Conservation (phyloP, 768 basidiomycete genomes). For the Hericium erinaceus region DNA sequence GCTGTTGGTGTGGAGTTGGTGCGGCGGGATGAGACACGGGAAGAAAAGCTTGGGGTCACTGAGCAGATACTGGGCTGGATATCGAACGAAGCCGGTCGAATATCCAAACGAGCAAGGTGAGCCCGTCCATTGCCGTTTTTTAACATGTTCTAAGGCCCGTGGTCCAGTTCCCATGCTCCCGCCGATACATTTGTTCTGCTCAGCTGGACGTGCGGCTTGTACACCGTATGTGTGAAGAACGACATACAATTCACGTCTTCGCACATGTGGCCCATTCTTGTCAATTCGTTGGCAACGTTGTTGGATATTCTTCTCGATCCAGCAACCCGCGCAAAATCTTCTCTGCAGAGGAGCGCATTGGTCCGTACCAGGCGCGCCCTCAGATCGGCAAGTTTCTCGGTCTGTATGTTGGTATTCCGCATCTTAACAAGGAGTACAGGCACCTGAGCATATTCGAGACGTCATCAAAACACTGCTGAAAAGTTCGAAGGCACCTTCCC, state of each 20-base stretch:
- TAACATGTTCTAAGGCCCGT: background rate
- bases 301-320: conserved; percentile 50
- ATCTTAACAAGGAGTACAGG: conserved; percentile 14
- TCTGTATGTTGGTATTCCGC: background rate
- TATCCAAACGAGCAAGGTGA: conserved; percentile 52
- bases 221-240: conserved; percentile 37
- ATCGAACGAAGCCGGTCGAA: conserved; percentile 50
- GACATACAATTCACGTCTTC: conserved; percentile 38
- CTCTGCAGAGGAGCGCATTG: conserved; percentile 52
- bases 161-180: conserved; percentile 31
- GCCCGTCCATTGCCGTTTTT: conserved; percentile 16
- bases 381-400: conserved; percentile 38
- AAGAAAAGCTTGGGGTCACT: conserved; percentile 46
- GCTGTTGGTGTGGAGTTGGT: conserved; percentile 56
- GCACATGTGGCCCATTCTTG: conserved; percentile 41
- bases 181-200: conserved; percentile 60
- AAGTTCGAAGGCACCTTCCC: conserved; percentile 39
- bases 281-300: conserved; percentile 48
- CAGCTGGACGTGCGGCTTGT: conserved; percentile 61
- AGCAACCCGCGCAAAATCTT: conserved; percentile 41
- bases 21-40: conserved; percentile 48
- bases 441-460: conserved; percentile 33
- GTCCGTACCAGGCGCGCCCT: conserved; percentile 58
- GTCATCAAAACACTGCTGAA: conserved; percentile 48
- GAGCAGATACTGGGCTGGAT: conserved; percentile 76